Evolutionary conservation across 129 eudicot genomes (phyloP).

Genomic region (Silybum marianum): DNA sequence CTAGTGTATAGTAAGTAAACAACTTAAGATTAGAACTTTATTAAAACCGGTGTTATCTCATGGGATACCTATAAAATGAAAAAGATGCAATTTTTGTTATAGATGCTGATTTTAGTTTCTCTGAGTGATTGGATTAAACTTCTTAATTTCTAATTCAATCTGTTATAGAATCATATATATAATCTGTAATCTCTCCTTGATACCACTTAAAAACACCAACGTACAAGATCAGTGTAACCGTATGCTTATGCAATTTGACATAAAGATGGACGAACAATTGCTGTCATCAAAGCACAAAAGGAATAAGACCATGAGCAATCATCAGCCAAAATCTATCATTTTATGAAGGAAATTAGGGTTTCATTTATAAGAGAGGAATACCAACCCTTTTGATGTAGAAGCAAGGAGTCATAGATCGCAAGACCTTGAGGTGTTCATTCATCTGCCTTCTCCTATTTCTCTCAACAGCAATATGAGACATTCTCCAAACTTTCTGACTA

Average conservation of each 20-base stretch:
- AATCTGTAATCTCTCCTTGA: not conserved
- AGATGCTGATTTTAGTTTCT: not conserved
- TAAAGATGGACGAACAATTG: not conserved
- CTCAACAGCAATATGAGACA: constrained; percentile 98
- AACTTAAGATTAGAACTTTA: not conserved
- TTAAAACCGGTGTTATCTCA: not conserved
- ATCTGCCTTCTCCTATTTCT: constrained; percentile 97
- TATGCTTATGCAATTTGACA: not conserved
- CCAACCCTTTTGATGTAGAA: constrained; percentile 95
- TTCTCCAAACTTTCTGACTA: not conserved
- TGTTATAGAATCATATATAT: not conserved
- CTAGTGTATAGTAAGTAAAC: not conserved
- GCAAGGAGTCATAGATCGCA: constrained; percentile 88
- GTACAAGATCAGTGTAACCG: not conserved
- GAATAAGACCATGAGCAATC: not conserved
- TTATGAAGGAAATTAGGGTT: constrained; percentile 9
- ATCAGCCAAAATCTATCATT: not conserved
- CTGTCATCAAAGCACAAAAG: too few relatives aligned
- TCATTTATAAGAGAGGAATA: constrained; percentile 15
- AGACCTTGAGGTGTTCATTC: constrained; percentile 95
- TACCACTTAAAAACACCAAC: not conserved
- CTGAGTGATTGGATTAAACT: not conserved
- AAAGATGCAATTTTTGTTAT: not conserved
- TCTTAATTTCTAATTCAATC: not conserved
- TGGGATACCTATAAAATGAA: not conserved